Conservation (phyloP, 176 grass and related monocot genomes). For the maize (Zea mays) region Zm-B73-REFERENCE-NAM-5.0 NC_050096.1:7911001-7911500, state of each 20-base stretch:
- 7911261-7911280: constrained; percentile 6
- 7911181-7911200: not conserved
- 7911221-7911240: not conserved
- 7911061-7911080: constrained; percentile 26
- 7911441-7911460: constrained; percentile 37
- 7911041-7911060: not conserved
- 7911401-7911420: too few species aligned
- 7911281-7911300: not conserved
- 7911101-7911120: constrained; percentile 33
- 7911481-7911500: too few species aligned
- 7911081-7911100: constrained; percentile 19
- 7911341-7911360: constrained; percentile 42
- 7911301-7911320: not conserved
- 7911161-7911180: constrained; percentile 34
- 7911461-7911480: not conserved
- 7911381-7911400: not conserved
- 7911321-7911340: not conserved
- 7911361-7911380: not conserved
- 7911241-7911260: too few species aligned
- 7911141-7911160: constrained; percentile 49
- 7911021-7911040: not conserved
- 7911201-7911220: constrained; percentile 28
- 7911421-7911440: too few species aligned
- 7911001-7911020: constrained; percentile 12
- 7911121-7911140: constrained; percentile 26